These are phyloP conservation scores for Nepenthes alata DNA, from an alignment of 179 eudicot genomes.

Conservation along the genomic window DNA sequence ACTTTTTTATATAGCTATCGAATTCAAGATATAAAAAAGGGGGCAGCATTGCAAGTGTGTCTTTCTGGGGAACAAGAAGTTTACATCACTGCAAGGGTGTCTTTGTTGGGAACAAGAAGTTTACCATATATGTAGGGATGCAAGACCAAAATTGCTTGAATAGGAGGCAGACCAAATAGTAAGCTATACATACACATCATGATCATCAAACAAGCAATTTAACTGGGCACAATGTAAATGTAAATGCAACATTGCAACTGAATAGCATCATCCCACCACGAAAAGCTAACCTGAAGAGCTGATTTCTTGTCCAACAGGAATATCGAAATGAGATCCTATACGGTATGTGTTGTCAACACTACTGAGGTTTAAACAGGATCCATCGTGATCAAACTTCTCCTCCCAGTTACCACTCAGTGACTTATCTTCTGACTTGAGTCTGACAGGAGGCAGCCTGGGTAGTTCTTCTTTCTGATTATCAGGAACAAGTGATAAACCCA, in stretches of 20 bases:
- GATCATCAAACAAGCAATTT: no score
- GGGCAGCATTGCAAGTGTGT: no score
- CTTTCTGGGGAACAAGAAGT: no score
- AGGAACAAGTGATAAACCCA: slow-evolving; percentile 33
- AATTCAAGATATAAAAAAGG: no score
- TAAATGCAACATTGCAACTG: neutral
- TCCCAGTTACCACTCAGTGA: slow-evolving; percentile 52
- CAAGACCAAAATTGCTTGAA: no score
- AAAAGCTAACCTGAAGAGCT: slow-evolving; percentile 27
- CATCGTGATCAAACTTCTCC: slow-evolving; percentile 60
- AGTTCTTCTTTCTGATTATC: slow-evolving; percentile 69
- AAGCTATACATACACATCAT: no score
- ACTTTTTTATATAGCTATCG: no score
- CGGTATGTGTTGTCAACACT: slow-evolving; percentile 25
- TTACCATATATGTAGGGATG: no score
- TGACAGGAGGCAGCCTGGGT: slow-evolving; percentile 88
- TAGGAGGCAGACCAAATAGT: no score
- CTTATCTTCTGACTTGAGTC: slow-evolving; percentile 76
- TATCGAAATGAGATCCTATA: slow-evolving; percentile 36
- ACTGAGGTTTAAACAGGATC: slow-evolving; percentile 18
- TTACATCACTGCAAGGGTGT: no score
- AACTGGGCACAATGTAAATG: neutral
- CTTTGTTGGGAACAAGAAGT: no score
- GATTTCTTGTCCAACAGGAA: slow-evolving; percentile 46
- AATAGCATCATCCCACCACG: neutral